phyloP scores from a whole-genome alignment of 352 stramenopile genomes.

The Globisporangium camurandrum region DNA sequence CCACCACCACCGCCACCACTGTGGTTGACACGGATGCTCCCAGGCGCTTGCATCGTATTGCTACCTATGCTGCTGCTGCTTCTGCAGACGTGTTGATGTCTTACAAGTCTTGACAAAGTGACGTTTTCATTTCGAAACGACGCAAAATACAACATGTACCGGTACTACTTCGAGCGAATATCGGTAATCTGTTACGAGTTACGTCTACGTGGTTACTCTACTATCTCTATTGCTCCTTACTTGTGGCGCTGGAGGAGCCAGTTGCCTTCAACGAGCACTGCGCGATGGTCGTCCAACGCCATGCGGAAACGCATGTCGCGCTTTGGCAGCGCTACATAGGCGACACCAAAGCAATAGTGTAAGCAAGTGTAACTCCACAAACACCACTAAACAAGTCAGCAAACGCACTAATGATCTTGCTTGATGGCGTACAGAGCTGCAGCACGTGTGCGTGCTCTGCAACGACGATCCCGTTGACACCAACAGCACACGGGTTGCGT shows the following conservation, averaged over 20 bases:
- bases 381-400: neutral
- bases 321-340: slow-evolving; percentile 38
- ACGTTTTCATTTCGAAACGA: too few species aligned
- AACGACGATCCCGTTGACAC: slow-evolving; percentile 46
- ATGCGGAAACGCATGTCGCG: slow-evolving; percentile 31
- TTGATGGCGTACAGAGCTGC: slow-evolving; percentile 32
- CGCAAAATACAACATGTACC: too few species aligned
- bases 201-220: neutral
- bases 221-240: neutral
- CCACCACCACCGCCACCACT: neutral
- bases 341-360: slow-evolving; percentile 4
- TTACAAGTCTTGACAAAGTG: too few species aligned
- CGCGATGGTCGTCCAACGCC: slow-evolving; percentile 19
- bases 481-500: slow-evolving; percentile 48
- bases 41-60: slow-evolving; percentile 4
- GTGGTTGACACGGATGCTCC: neutral
- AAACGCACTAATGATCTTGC: slow-evolving; percentile 41
- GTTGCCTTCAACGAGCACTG: slow-evolving; percentile 35
- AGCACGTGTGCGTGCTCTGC: slow-evolving; percentile 51
- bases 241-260: slow-evolving; percentile 27
- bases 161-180: too few species aligned
- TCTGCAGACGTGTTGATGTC: too few species aligned
- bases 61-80: too few species aligned
- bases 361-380: neutral
- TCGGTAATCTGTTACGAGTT: too few species aligned